Base-by-base conservation (phyloP, 768 basidiomycete genomes). In the Naematelia encephala region DNA sequence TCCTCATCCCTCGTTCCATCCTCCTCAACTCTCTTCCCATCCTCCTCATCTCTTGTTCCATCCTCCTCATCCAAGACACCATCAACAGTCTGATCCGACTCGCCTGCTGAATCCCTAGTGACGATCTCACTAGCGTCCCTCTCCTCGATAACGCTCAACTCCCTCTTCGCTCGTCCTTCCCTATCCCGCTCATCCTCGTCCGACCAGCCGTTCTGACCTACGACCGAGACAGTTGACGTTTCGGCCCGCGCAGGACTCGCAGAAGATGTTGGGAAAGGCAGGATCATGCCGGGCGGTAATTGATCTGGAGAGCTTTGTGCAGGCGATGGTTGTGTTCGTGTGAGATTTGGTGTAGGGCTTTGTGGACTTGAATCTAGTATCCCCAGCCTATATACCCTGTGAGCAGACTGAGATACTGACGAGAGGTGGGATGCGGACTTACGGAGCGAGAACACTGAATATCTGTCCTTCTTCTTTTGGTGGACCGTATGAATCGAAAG, bases 401-500 rank as follows among this genome's bases (percentile, higher is more conserved):
- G 28, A 59, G 43, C 60, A 56, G 27, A 13, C 34, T 27, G 22
- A 52, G 60, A 29, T 48, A 50, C n/a, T 52, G 44, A 48, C 23
- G 0, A 47, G 14, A 47, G 22, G 29, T 22, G 1, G 25, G 16
- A 25, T n/a, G n/a, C n/a, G 19, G 10, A 64, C 75, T 59, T 43
- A 74, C 74, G 93, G 92, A 4, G 90, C 86, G 1, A 97, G 82
- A 60, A 96, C 93, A 72, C 86, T 90, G 79, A 94, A 94, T 64
- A 96, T 92, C 72, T 91, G 87, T 68, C 91, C 87, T 75, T 92
- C 89, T 43, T 88, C 82, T 67, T 87, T 89, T 2, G 88, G 87
- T 21, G 89, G 88, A 3, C 90, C 90, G 69, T 94, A 94, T 0
- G 90, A 84, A 64, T 94, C 91, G 63, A 94, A 94, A 28, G 92